Conservation (phyloP, 1,284 basidiomycete species). For the Rhizopogon hawkerae region DNA sequence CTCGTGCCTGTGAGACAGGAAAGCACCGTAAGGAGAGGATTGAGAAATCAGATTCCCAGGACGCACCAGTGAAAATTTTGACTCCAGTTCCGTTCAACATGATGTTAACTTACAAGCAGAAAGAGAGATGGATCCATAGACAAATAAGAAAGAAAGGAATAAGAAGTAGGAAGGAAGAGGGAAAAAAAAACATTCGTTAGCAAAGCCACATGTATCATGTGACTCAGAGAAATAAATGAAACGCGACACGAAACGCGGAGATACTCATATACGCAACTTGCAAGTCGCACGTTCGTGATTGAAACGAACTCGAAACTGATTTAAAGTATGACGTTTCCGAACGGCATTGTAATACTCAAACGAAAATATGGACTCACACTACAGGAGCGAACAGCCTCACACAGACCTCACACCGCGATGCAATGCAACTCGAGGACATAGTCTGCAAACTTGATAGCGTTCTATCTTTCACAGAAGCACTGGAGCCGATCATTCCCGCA, state of each 20-base stretch:
- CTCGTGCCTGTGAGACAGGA: conserved; percentile 59
- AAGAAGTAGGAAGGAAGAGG: conserved; percentile 8
- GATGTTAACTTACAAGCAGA: conserved; percentile 12
- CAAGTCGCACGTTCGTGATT: too few relatives aligned
- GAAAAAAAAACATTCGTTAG: conserved; percentile 7
- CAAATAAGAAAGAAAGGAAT: conserved; percentile 17
- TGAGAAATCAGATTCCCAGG: not conserved
- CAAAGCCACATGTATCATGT: not conserved
- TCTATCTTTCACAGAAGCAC: too few relatives aligned
- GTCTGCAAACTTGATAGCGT: too few relatives aligned
- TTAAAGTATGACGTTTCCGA: too few relatives aligned
- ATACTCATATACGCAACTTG: too few relatives aligned
- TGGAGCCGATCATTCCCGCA: too few relatives aligned
- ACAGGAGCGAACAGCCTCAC: too few relatives aligned
- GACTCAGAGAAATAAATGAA: not conserved
- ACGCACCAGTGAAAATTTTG: conserved; percentile 86
- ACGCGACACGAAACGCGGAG: not conserved
- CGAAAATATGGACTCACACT: too few relatives aligned
- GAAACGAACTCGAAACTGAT: too few relatives aligned
- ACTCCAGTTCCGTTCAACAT: conserved; percentile 80
- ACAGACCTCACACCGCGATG: too few relatives aligned
- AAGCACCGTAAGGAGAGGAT: conserved; percentile 4
- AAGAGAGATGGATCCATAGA: conserved; percentile 11
- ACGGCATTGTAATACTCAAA: too few relatives aligned
- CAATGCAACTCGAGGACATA: too few relatives aligned